Base-by-base conservation (phyloP, 305 asterid species). In the Fraxinus latifolia region DNA sequence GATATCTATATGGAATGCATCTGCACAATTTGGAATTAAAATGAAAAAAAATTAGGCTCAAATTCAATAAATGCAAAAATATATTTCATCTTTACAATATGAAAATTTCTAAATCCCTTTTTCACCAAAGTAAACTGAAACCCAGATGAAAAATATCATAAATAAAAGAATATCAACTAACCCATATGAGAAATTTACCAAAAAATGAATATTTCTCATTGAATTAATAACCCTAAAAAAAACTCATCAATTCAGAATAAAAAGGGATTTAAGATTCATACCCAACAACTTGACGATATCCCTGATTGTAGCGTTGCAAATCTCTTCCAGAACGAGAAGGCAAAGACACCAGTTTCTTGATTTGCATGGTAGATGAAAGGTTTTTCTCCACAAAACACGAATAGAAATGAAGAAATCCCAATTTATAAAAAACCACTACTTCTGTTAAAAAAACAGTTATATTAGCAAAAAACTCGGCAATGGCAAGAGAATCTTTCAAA, bases 271-370 rank as follows among this genome's bases (percentile, higher is more conserved):
- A 11, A 81, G 78, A 84, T 37, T 82, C 91, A 37, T 88, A 95
- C 99, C 99, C 99, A 79, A 95, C 99, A 88, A 95, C 99, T 84
- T 90, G 98, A 44, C 99, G 97, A 82, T 91, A 87, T 25, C 98
- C 99, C 80, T 89, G 82, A 80, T 91, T 93, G 79, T 90, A 95
- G 7, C 97, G 90, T 90, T 95, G 99, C 87, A 95, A 33, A 17
- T 88, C 87, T 55, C 92, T 89, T 17, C 92, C 92, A 0, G 92
- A 83, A n/a, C 92, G 92, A 14, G 92, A 86, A 33, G 82, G 44
- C 87, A 84, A 47, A 42, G 90, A 80, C 36, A 83, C 84, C 74
- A 85, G 77, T 78, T 80, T 87, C 85, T 86, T 88, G 74, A 85
- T 74, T 82, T 88, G 89, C 88, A 87, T 86, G 42, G 68, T 76